Evolutionary conservation across 495 filamentous ascomycete species (phyloP).

Genomic region (Aspergillus taichungensis): DNA sequence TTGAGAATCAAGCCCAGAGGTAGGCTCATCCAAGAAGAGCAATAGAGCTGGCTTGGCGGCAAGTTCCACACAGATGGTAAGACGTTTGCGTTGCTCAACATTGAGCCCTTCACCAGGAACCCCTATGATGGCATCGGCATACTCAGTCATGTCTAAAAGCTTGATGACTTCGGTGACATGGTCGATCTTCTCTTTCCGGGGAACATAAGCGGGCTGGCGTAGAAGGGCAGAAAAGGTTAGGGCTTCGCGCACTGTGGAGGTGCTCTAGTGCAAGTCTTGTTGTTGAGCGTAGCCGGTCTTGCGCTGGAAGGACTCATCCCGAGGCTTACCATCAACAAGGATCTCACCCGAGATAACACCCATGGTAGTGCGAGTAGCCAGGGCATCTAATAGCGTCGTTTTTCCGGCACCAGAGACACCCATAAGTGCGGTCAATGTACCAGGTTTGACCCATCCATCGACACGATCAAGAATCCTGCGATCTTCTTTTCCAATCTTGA

Average conservation of each 20-base stretch:
- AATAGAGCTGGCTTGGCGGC: constrained; percentile 72
- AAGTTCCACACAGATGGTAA: constrained; percentile 79
- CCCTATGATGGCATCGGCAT: constrained; percentile 23
- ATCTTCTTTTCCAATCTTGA: constrained; percentile 43
- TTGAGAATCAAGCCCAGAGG: constrained; percentile 73
- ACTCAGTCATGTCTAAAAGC: constrained; percentile 68
- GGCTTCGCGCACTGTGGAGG: constrained; percentile 75
- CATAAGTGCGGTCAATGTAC: constrained; percentile 57
- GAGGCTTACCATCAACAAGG: constrained; percentile 40
- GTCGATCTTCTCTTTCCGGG: constrained; percentile 69
- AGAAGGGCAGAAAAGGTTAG: constrained; percentile 75
- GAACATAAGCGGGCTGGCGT: constrained; percentile 64
- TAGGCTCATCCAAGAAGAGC: constrained; percentile 82
- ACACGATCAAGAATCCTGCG: constrained; percentile 49
- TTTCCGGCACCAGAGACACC: constrained; percentile 51
- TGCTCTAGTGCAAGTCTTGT: constrained; percentile 80
- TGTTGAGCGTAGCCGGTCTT: constrained; percentile 95
- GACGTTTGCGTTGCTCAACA: constrained; percentile 74
- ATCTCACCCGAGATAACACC: constrained; percentile 45
- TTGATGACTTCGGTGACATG: constrained; percentile 90
- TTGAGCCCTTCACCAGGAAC: constrained; percentile 50
- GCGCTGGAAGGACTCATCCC: constrained; percentile 73
- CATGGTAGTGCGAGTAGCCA: constrained; percentile 41
- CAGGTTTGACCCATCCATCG: constrained; percentile 58
- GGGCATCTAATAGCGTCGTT: constrained; percentile 48